phyloP scores from a whole-genome alignment of 306 rosid species.

The Hylodesmum podocarpum region DNA sequence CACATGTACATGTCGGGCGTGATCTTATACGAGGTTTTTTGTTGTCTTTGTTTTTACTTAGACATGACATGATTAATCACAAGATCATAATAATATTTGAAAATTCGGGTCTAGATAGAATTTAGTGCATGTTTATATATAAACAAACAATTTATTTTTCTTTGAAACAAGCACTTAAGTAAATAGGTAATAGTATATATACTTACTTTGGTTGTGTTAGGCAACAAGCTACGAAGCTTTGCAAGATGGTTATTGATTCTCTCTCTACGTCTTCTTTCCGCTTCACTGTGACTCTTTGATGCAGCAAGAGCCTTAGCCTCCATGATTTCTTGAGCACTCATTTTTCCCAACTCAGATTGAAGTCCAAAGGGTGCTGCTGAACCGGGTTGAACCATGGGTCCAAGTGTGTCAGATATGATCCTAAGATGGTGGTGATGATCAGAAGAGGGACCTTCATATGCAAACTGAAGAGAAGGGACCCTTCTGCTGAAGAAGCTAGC shows the following conservation, averaged over 20 bases:
- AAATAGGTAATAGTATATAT: neutral
- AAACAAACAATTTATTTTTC: neutral
- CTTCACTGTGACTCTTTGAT: slow-evolving; percentile 89
- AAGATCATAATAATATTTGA: neutral
- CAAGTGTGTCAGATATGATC: slow-evolving; percentile 70
- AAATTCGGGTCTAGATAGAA: neutral
- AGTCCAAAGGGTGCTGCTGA: slow-evolving; percentile 72
- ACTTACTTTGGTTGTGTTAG: slow-evolving; percentile 92
- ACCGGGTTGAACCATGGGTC: slow-evolving; percentile 60
- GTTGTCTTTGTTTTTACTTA: neutral
- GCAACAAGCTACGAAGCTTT: slow-evolving; percentile 80
- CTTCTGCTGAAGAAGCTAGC: slow-evolving; percentile 59
- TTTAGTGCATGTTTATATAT: neutral
- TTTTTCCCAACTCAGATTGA: slow-evolving; percentile 77
- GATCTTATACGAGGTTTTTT: slow-evolving; percentile 12
- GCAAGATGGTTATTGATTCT: slow-evolving; percentile 95
- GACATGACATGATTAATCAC: neutral
- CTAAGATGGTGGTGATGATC: slow-evolving; percentile 57
- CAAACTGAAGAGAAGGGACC: slow-evolving; percentile 68
- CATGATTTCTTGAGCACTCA: slow-evolving; percentile 92
- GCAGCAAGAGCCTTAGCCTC: slow-evolving; percentile 96
- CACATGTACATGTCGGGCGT: neutral
- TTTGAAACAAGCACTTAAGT: neutral
- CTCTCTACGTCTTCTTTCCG: slow-evolving; percentile 91
- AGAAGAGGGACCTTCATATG: slow-evolving; percentile 66